Percentiles rank a stretch among this genome's conserved stretches.
These are phyloP conservation scores for Salix exigua DNA, from an alignment of 345 rosid species.

Conservation along the genomic window DNA sequence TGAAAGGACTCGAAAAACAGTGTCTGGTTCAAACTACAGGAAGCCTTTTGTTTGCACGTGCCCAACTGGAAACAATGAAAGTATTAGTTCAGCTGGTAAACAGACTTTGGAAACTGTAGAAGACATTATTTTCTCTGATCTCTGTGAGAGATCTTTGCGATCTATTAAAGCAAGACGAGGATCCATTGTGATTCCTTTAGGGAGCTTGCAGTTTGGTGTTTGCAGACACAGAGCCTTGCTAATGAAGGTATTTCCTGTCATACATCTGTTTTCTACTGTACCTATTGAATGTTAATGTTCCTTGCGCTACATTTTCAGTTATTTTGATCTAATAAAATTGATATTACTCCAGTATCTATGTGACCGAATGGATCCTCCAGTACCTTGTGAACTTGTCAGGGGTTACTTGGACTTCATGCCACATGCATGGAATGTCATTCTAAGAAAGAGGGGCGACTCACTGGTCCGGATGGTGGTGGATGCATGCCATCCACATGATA, in stretches of 20 bases:
- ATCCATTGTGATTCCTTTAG: conserved; percentile 81
- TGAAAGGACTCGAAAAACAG: conserved; percentile 67
- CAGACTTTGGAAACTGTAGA: conserved; percentile 36
- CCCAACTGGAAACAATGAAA: conserved; percentile 63
- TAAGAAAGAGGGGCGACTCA: conserved; percentile 54
- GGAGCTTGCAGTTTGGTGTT: conserved; percentile 76
- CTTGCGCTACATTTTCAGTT: conserved; percentile 1
- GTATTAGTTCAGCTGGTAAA: conserved; percentile 29
- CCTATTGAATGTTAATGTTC: not conserved
- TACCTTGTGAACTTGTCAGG: conserved; percentile 97
- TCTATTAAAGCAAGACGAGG: conserved; percentile 60
- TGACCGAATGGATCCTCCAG: conserved; percentile 89
- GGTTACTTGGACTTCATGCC: conserved; percentile 91
- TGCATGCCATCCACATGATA: conserved; percentile 86
- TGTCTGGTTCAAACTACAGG: conserved; percentile 74
- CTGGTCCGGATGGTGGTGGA: conserved; percentile 86
- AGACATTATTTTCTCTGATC: conserved; percentile 55
- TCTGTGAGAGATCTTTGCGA: conserved; percentile 75
- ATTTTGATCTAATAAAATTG: conserved; percentile 17
- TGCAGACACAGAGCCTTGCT: conserved; percentile 95
- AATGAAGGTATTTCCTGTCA: conserved; percentile 57
- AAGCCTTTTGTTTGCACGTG: conserved; percentile 94
- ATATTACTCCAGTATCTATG: conserved; percentile 65
- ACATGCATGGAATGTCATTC: conserved; percentile 90
- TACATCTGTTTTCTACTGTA: not conserved